A percentile compares a stretch with the other conserved stretches of the same genome.
phyloP scores from a whole-genome alignment of 2,329 filamentous ascomycete genomes.

The Apiospora kogelbergensis region DNA sequence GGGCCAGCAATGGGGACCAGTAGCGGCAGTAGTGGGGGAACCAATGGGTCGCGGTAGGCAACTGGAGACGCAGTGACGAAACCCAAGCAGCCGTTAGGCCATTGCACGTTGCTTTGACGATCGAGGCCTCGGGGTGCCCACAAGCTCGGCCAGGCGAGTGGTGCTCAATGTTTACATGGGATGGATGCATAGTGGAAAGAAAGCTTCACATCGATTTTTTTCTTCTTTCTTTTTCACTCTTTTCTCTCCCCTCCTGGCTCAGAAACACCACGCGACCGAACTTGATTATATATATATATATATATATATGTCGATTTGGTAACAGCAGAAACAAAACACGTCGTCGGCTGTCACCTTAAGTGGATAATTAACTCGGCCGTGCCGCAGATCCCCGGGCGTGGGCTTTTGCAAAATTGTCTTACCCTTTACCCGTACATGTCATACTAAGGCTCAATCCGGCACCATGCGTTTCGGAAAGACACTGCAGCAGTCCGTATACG shows the following conservation, averaged over 20 bases:
- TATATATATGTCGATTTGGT: too few relatives aligned
- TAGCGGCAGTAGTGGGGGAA: constrained; percentile 17
- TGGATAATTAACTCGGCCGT: background rate
- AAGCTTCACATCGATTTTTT: background rate
- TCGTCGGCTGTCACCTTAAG: background rate
- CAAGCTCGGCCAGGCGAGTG: background rate
- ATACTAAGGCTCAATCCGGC: background rate
- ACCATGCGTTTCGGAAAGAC: constrained; percentile 92
- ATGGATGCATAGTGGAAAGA: background rate
- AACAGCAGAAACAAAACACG: background rate
- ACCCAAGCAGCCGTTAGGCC: background rate
- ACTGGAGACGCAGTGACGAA: background rate
- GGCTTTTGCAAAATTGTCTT: background rate
- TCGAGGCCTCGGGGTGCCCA: background rate
- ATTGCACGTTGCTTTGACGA: constrained; percentile 2
- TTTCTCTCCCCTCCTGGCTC: too few relatives aligned
- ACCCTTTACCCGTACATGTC: background rate
- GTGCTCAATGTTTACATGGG: background rate
- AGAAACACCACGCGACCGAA: background rate
- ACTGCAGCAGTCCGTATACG: constrained; percentile 74
- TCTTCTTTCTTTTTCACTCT: background rate
- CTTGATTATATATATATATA: too few relatives aligned
- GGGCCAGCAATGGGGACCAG: background rate
- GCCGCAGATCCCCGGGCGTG: background rate
- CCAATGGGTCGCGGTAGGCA: constrained; percentile 6